Base-by-base conservation (phyloP, 441 rosid genomes). In the Mallotus japonicus region DNA sequence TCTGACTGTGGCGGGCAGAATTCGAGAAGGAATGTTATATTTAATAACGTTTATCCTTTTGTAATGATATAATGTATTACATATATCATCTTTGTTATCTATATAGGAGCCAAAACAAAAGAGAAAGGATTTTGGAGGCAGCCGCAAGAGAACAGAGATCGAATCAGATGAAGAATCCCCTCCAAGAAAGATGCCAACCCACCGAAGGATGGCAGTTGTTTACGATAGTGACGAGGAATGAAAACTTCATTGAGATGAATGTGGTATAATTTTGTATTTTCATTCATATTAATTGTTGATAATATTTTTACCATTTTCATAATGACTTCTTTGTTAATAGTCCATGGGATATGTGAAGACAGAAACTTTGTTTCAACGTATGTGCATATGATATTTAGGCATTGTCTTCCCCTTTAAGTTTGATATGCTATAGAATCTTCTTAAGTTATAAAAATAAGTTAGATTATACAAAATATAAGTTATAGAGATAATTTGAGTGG, bases 161-260 rank as follows among this genome's bases (percentile, higher is more conserved):
- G 91, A 87, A 80, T 89, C 92, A 1, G 97, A 91, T 32, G 94
- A 91, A 67, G 90, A 89, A 24, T 91, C 92, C 67, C 91, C 90
- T 20, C 91, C 85, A 12, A 88, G 90, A 75, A 91, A 89, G 84
- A 81, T 76, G 77, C 80, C 89, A 16, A 78, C 85, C 10, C 91
- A 88, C 66, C 88, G 92, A 2, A 84, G 92, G 61, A 84, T 84
- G 91, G 86, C 97, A 34, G 89, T 91, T 77, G 86, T 89, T 76
- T 87, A 82, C 70, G 92, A 91, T 65, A 89, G 97, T 73, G 94
- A 91, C 24, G 97, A 91, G 71, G 92, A 91, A 49, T 88, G 81
- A 85, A 34, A 73, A 73, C 71, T 47, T 42, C 13, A 40, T 47
- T 28, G 32, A 10, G 46, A 59, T 68, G 67, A 58, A n/a, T 20